Conservation (phyloP, 1,139 yeast genomes). For the Candida albicans region DNA sequence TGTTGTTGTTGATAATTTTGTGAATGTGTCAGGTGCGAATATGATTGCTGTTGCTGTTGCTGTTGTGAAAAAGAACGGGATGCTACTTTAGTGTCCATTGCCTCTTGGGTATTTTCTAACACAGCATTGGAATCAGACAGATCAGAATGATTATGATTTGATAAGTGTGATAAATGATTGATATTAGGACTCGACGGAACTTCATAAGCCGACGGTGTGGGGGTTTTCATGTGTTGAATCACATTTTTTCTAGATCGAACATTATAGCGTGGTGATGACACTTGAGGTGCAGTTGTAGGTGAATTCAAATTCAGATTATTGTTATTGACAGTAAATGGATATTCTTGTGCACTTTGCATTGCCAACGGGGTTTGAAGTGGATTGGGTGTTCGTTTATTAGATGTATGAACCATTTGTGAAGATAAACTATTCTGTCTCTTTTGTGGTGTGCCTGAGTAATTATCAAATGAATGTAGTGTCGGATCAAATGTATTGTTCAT, state of each 20-base stretch:
- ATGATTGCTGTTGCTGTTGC: slow-evolving; percentile 10
- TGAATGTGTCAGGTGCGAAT: slow-evolving; percentile 5
- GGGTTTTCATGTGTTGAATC: slow-evolving; percentile 30
- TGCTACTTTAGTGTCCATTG: slow-evolving; percentile 5
- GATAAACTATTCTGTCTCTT: slow-evolving; percentile 45
- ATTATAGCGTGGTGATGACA: slow-evolving; percentile 7
- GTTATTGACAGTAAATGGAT: slow-evolving; percentile 6
- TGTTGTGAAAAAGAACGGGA: slow-evolving; percentile 6
- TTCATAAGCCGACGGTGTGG: slow-evolving; percentile 45
- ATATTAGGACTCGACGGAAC: slow-evolving; percentile 44
- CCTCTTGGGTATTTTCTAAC: slow-evolving; percentile 11
- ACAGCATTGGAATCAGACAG: slow-evolving; percentile 41
- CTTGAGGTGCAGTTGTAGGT: slow-evolving; percentile 10
- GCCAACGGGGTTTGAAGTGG: slow-evolving; percentile 17
- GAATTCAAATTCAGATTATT: slow-evolving; percentile 5
- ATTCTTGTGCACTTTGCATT: slow-evolving; percentile 13
- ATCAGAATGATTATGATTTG: slow-evolving; percentile 39
- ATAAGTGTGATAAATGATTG: slow-evolving; percentile 27
- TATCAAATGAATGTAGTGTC: slow-evolving; percentile 9
- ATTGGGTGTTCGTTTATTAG: slow-evolving; percentile 37
- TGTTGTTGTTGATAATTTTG: slow-evolving; percentile 12
- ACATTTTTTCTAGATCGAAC: slow-evolving; percentile 11
- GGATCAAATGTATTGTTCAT: slow-evolving; percentile 12
- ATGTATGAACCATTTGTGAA: slow-evolving; percentile 32
- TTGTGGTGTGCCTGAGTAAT: slow-evolving; percentile 22